Base-by-base conservation (phyloP, 805 yeast genomes). In the Yarrowia osloensis region DNA sequence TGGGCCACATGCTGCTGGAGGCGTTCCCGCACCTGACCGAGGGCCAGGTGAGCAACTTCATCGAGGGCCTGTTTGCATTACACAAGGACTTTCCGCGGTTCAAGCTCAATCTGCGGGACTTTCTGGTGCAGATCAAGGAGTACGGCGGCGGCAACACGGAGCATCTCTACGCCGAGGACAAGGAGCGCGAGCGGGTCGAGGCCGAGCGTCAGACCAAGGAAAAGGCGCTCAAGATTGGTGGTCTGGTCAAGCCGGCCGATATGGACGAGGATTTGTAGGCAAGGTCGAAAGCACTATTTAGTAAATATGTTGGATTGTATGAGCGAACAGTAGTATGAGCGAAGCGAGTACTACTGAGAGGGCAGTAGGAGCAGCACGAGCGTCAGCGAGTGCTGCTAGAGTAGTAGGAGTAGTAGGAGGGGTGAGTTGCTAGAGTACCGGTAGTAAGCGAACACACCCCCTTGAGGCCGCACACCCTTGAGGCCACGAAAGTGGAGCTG, bases 61-160 rank as follows among this genome's bases (percentile, higher is more conserved):
- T 95, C 68, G 84, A 84, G 71, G 96, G 92, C 6, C 82, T 95
- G 75, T 78, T 80, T 70, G 77, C 85, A 17, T 87, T 88, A 66
- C 91, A 91, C 75, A 86, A 84, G 68, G 95, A 91, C 73, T 87
- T 87, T 69, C 76, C 77, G 70, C 89, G 86, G 75, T 95, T 95
- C 81, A 88, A 86, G 78, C 91, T 91, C 65, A 88, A 89, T 12
- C 82, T 95, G 73, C 88, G 98, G 78, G 99, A 95, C 79, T 95
- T 95, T 85, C 84, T 95, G 76, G 96, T 95, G 49, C 98, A 95
- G 81, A 90, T 94, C 77, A 93, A 92, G 79, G 97, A 94, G 79
- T 86, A 85, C 74, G 99, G 98, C 69, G 98, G 98, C 33, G 77
- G 74, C 31, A 87, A 96, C 67, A 91, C 97, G 24, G 98, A 93